Evolutionary conservation across 306 rosid species (phyloP), one percentile per base, ranked within the genome.

Genomic region (Ormosia semicastrata): DNA sequence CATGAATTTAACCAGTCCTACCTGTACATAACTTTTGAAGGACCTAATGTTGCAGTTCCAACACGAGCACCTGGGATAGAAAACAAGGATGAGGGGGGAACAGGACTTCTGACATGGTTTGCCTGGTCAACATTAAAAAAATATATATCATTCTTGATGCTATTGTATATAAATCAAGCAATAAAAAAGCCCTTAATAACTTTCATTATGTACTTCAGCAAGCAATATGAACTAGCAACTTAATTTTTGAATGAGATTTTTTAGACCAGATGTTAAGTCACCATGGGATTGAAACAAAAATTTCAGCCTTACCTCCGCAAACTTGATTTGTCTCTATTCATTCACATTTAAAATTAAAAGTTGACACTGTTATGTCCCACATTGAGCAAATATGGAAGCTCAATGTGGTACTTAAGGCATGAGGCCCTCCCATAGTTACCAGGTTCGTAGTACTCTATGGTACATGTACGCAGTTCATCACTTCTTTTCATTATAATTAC

Each of bases 1-100:
- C 49, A 79, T 60, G 66, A 81, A 47, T 53, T 71, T 53, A 76
- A 83, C 63, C 36, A 63, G 60, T 63, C 49, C 65, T 87, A 96
- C 99, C 99, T 92, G 89, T 92, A 96, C n/a, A 93, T 89, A 75
- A 92, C 79, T 89, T 93, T 96, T 77, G 98, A 93, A 82, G 98
- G 92, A 68, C 97, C 98, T 82, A 87, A 60, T 77, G 95, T 74
- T 59, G 92, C 78, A 9, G 88, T 71, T 80, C 98, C 94, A 80
- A 65, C 88, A 36, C 91, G 94, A 85, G 92, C 80, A 79, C 87
- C 88, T 49, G 94, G 94, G 75, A 68, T 75, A 39, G 95, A 87
- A 72, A 94, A 82, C 80, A 81, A 71, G 29, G 93, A 78, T 40
- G 97, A 83, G 67, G 92, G 66, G 30, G 99, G 91, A 60, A 87